Evolutionary conservation across 345 rosid genomes (phyloP), one percentile per base, ranked within the genome.

Genomic region (Brassica carinata): DNA sequence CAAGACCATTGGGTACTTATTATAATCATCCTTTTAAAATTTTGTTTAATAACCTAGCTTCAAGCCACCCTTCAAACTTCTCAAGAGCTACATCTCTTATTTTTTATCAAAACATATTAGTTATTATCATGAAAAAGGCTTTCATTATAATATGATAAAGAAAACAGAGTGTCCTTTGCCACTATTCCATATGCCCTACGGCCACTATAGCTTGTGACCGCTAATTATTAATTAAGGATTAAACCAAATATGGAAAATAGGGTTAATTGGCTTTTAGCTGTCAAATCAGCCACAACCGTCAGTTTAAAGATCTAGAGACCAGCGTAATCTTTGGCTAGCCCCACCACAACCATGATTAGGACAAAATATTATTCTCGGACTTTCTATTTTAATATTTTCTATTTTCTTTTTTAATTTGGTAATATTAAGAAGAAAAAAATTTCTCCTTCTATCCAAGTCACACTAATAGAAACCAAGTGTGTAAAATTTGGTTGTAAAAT

Each of bases 221-320:
- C 77, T 76, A 71, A 71, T 76, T 38, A 63, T 53, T 53, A 71
- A 64, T 57, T 81, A 81, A 64, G 55, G 69, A 58, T 71, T 81
- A 76, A 76, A 81, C 80, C 73, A 71, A 30, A 81, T 66, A 76
- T 76, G 73, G 76, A 59, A 73, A 57, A 71, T 55, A 33, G 69
- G 55, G 31, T 81, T 81, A 71, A 73, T 76, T 81, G 81, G 80
- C 84, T 65, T 73, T 76, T 71, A 76, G 80, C 77, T 64, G 58
- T 76, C 58, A 76, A 76, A 57, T 75, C 84, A 81, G 74, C 30
- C 65, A 71, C 73, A 76, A 58, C 80, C 80, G 84, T 83, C 73
- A 78, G 45, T 82, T 77, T 82, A 68, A 70, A 81, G 80, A 76
- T 81, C 84, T 76, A 81, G 57, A 76, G 80, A 71, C 80, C 77